Evolutionary conservation across 2,329 filamentous ascomycete genomes (phyloP).

Genomic region (Dendrostoma leiphaemia): DNA sequence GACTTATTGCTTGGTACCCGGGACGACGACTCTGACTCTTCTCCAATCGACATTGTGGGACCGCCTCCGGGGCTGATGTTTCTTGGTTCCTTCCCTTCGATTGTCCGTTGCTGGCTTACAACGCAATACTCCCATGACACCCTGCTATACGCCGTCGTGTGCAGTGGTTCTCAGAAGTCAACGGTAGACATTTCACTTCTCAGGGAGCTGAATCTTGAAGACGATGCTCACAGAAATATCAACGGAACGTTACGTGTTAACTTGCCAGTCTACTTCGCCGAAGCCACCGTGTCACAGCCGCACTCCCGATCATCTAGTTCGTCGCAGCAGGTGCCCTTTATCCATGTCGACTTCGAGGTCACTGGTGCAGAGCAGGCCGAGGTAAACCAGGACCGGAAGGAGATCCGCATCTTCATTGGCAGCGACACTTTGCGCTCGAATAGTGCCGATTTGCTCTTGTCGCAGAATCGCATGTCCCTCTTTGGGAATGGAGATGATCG

Average conservation of each 20-base stretch:
- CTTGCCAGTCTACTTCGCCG: conserved; percentile 83
- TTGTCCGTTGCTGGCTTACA: conserved; percentile 94
- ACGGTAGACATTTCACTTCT: conserved; percentile 75
- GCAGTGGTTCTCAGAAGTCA: conserved; percentile 87
- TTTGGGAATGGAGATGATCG: conserved; percentile 72
- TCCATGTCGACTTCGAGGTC: conserved; percentile 78
- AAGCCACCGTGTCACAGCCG: conserved; percentile 78
- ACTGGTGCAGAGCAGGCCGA: conserved; percentile 54
- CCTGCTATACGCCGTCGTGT: conserved; percentile 86
- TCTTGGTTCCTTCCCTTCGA: conserved; percentile 84
- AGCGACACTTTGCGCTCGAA: conserved; percentile 84
- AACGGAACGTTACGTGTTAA: conserved; percentile 69
- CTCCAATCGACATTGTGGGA: conserved; percentile 68
- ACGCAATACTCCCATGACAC: conserved; percentile 86
- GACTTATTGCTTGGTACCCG: conserved; percentile 66
- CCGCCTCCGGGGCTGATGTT: conserved; percentile 84
- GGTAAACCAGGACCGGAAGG: conserved; percentile 50
- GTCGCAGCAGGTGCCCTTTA: conserved; percentile 74
- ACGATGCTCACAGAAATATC: conserved; percentile 63
- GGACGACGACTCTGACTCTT: conserved; percentile 40
- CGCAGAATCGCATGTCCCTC: conserved; percentile 83
- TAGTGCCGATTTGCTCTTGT: conserved; percentile 88
- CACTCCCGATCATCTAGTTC: conserved; percentile 72
- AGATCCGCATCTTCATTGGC: conserved; percentile 83
- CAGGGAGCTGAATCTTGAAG: conserved; percentile 68